A percentile compares a stretch with the other conserved stretches of the same genome.
These are phyloP conservation scores for Gonapodya prolifera DNA, from an alignment of 192 early-diverging fungal species.

Conservation along the genomic window DNA sequence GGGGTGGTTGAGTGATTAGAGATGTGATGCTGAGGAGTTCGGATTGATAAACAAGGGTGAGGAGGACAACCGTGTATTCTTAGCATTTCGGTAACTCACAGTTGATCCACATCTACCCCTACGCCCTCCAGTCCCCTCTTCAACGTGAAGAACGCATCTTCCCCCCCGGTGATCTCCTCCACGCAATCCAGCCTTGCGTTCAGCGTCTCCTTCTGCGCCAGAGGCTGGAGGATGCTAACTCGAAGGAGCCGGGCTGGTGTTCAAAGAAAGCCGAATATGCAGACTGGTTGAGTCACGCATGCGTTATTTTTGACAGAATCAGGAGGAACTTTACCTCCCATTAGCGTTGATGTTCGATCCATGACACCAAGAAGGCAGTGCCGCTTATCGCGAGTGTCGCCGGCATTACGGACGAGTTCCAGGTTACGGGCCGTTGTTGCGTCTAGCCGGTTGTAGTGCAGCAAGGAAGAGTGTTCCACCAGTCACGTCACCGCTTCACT, in stretches of 20 bases:
- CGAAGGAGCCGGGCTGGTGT: neutral
- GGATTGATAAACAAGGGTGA: slow-evolving; percentile 1
- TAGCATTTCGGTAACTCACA: neutral
- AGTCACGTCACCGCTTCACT: neutral
- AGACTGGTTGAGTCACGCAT: too few species aligned
- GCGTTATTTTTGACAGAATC: neutral
- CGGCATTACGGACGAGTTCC: neutral
- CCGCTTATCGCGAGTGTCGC: neutral
- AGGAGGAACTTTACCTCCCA: neutral
- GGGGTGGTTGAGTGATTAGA: slow-evolving; percentile 27
- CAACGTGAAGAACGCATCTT: neutral
- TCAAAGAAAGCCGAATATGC: too few species aligned
- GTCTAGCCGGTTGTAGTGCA: neutral
- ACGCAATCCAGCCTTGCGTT: neutral
- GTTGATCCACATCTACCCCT: neutral
- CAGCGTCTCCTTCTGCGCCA: neutral
- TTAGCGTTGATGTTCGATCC: neutral
- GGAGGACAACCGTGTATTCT: neutral
- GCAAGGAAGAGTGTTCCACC: neutral
- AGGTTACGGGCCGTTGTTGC: neutral
- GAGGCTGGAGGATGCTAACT: neutral
- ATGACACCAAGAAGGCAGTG: neutral
- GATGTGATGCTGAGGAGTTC: slow-evolving; percentile 9
- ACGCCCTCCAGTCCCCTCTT: neutral
- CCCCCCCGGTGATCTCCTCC: neutral